Evolutionary conservation across 2,329 filamentous ascomycete species (phyloP).

Genomic region (Talaromyces sp.): DNA sequence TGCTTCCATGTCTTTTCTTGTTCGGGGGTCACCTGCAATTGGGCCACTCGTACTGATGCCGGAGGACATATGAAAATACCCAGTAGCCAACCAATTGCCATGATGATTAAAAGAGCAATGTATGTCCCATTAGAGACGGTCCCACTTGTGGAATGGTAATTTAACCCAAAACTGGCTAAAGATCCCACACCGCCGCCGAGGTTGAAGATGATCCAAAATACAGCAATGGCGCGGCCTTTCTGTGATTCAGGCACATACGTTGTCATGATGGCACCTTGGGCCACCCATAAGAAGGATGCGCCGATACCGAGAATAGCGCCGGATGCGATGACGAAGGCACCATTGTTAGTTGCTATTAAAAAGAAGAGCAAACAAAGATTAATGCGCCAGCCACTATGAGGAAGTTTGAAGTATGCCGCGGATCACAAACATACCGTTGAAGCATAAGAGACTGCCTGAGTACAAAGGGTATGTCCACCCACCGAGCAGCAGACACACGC

Average conservation of each 20-base stretch:
- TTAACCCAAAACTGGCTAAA: constrained; percentile 49
- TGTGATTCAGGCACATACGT: constrained; percentile 49
- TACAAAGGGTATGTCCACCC: constrained; percentile 53
- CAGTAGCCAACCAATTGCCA: constrained; percentile 53
- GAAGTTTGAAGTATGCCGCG: neutral
- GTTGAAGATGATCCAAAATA: constrained; percentile 54
- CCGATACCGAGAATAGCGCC: constrained; percentile 52
- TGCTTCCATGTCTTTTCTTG: constrained; percentile 45
- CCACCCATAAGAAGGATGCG: constrained; percentile 51
- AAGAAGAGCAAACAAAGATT: neutral
- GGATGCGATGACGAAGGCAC: constrained; percentile 48
- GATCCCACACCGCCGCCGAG: constrained; percentile 50
- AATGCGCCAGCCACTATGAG: neutral
- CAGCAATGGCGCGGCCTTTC: constrained; percentile 48
- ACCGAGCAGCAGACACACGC: constrained; percentile 48
- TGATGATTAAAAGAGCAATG: constrained; percentile 53
- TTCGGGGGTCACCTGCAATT: constrained; percentile 42
- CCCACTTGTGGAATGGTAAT: constrained; percentile 44
- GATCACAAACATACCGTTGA: constrained; percentile 37
- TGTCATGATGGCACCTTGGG: constrained; percentile 54
- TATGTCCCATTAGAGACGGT: constrained; percentile 56
- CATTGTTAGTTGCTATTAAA: constrained; percentile 37
- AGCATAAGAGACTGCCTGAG: constrained; percentile 49
- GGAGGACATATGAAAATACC: constrained; percentile 55
- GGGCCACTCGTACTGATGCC: constrained; percentile 43